These are phyloP conservation scores for Mycena pura DNA, from an alignment of 768 basidiomycete species.

Conservation along the genomic window DNA sequence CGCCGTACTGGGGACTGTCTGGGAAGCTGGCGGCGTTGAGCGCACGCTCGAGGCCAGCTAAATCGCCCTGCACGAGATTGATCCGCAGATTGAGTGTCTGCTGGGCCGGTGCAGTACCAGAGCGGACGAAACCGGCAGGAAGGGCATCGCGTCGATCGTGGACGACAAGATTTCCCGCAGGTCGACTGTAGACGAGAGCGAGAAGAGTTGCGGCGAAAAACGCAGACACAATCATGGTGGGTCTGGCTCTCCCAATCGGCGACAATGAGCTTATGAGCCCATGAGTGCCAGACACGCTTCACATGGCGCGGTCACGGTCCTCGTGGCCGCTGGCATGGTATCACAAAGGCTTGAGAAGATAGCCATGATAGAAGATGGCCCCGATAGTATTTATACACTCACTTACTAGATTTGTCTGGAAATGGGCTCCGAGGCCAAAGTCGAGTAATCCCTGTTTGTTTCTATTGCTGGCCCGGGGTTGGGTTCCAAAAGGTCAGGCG, in stretches of 20 bases:
- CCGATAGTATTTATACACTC: no score
- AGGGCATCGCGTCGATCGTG: constrained; percentile 25
- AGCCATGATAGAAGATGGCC: no score
- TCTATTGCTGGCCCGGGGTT: no score
- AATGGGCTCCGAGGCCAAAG: no score
- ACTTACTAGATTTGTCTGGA: no score
- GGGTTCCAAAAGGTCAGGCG: no score
- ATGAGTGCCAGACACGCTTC: no score
- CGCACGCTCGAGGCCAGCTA: constrained; percentile 36
- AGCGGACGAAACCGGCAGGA: constrained; percentile 33
- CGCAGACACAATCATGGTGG: background rate
- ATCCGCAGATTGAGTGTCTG: constrained; percentile 38
- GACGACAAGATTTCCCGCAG: constrained; percentile 14
- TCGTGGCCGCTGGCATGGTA: constrained; percentile 4
- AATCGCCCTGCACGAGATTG: constrained; percentile 37
- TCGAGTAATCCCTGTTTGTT: no score
- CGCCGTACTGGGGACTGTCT: constrained; percentile 32
- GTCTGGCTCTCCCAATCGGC: background rate
- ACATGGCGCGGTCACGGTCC: no score
- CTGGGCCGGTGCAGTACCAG: constrained; percentile 26
- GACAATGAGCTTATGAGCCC: background rate
- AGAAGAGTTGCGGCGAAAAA: background rate
- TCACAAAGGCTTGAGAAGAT: constrained; percentile 9
- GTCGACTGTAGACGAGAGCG: background rate
- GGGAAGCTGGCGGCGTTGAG: constrained; percentile 40